A percentile compares a stretch with the other conserved stretches of the same genome.
These are phyloP conservation scores for Fusarium dlaminii DNA, from an alignment of 2,329 filamentous ascomycete genomes.

Conservation along the genomic window DNA sequence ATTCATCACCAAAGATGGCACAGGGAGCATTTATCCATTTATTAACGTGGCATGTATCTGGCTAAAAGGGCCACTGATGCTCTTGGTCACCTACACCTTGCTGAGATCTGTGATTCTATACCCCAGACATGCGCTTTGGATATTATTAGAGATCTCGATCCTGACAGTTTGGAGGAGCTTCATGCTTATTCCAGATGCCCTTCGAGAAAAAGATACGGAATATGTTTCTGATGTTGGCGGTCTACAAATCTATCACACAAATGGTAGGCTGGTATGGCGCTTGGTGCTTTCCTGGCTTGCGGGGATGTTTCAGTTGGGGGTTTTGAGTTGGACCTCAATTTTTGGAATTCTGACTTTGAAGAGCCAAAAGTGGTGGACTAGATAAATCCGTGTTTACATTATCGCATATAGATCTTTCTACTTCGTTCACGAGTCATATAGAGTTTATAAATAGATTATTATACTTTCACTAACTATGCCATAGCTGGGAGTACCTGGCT, in stretches of 20 bases:
- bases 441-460: neutral
- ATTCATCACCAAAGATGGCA: neutral
- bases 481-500: neutral
- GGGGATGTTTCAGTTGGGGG: neutral
- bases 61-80: neutral
- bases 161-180: neutral
- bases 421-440: fast-evolving
- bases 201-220: neutral
- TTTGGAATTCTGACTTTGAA: neutral
- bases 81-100: neutral
- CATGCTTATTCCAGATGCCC: neutral
- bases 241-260: neutral
- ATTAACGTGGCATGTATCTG: neutral
- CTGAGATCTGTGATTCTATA: neutral
- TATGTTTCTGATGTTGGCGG: neutral
- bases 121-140: neutral
- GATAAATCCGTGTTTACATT: neutral
- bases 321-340: neutral
- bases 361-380: neutral
- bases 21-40: neutral
- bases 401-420: neutral
- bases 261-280: neutral
- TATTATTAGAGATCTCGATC: neutral
- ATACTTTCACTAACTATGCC: neutral
- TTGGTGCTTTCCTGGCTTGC: neutral